Conservation (phyloP, 345 rosid species). For the Citrus medica region DNA sequence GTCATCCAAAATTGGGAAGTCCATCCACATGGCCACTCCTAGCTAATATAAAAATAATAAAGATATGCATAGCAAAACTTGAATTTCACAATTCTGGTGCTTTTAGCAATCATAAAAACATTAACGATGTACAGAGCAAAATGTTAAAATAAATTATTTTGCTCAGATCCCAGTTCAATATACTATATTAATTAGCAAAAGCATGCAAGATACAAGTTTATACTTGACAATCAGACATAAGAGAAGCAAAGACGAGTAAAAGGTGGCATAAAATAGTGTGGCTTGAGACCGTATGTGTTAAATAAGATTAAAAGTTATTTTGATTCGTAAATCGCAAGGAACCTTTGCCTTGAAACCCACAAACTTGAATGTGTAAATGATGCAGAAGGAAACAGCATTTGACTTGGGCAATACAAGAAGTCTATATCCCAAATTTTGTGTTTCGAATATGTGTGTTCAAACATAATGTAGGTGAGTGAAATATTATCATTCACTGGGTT, state of each 20-base stretch:
- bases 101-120: neutral
- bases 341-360: neutral
- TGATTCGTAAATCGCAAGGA: neutral
- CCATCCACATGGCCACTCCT: too few relatives aligned
- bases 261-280: neutral
- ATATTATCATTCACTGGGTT: neutral
- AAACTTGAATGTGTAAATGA: neutral
- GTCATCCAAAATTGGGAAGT: too few relatives aligned
- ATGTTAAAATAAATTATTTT: neutral
- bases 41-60: too few relatives aligned
- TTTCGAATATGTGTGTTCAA: neutral
- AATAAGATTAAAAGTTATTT: neutral
- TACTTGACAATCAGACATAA: neutral
- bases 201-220: neutral
- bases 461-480: neutral
- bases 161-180: neutral
- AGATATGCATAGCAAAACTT: neutral
- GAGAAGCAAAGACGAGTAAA: neutral
- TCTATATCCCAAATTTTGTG: neutral
- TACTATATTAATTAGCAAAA: neutral
- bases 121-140: neutral
- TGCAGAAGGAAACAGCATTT: neutral
- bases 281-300: neutral
- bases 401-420: neutral
- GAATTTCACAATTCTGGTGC: neutral